Evolutionary conservation across 345 rosid species (phyloP).

Genomic region (Turnera subulata): DNA sequence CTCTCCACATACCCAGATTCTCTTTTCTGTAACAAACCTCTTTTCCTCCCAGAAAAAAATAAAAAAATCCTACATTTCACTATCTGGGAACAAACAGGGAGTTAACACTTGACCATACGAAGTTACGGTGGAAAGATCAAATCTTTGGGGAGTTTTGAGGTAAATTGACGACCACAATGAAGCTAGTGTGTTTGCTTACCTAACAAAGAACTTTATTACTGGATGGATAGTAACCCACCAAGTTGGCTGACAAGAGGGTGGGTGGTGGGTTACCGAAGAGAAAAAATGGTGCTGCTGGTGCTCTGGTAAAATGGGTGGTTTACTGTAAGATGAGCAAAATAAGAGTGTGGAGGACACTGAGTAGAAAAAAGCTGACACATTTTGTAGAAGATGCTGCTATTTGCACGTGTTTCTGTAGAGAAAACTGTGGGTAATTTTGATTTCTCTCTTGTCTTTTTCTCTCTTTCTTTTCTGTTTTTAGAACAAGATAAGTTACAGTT

Average conservation of each 20-base stretch:
- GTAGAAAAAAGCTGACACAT: not conserved
- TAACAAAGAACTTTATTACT: not conserved
- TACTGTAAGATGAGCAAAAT: not conserved
- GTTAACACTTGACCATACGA: not conserved
- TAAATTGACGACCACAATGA: not conserved
- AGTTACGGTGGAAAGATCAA: not conserved
- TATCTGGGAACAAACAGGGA: not conserved
- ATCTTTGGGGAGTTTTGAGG: not conserved
- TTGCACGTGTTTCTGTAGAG: not conserved
- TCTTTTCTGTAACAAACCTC: slow-evolving; percentile 20
- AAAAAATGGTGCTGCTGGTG: not conserved
- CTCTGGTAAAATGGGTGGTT: not conserved
- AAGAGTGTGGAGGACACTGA: not conserved
- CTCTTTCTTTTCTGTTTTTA: too few relatives aligned
- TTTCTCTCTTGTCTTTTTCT: too few relatives aligned
- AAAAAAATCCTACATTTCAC: not conserved
- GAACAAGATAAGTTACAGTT: too few relatives aligned
- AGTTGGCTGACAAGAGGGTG: too few relatives aligned
- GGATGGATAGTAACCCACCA: too few relatives aligned
- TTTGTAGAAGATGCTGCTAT: not conserved
- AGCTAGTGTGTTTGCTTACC: not conserved
- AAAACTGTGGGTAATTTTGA: not conserved
- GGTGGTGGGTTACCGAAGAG: not conserved
- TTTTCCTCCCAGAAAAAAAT: not conserved
- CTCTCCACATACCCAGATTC: slow-evolving; percentile 32